These are phyloP conservation scores for Arachis monticola DNA, from an alignment of 331 rosid species.

Conservation along the genomic window DNA sequence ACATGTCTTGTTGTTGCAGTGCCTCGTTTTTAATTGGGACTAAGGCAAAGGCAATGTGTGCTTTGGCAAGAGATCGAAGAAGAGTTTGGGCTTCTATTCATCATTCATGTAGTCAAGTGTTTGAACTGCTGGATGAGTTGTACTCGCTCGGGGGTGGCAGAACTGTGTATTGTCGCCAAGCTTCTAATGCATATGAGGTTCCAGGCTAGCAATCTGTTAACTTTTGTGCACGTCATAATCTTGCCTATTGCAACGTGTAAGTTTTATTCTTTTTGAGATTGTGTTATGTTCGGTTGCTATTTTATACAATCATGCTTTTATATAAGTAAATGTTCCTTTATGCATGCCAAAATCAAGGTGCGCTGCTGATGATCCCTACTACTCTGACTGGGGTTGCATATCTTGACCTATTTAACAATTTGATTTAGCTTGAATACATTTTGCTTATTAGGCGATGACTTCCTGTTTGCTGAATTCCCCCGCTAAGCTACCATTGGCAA, in stretches of 20 bases:
- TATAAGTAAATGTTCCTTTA: background rate
- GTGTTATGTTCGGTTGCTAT: background rate
- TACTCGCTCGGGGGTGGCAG: slow-evolving; percentile 91
- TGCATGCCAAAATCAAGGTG: slow-evolving; percentile 50
- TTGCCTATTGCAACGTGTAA: background rate
- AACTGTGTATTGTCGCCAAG: slow-evolving; percentile 90
- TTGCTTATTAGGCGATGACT: too few relatives aligned
- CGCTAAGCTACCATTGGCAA: too few relatives aligned
- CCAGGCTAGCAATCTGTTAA: background rate
- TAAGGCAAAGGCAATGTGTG: slow-evolving; percentile 66
- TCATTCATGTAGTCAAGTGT: slow-evolving; percentile 98
- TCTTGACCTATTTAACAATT: too few relatives aligned
- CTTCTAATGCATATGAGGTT: slow-evolving; percentile 90
- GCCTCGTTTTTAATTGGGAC: slow-evolving; percentile 68
- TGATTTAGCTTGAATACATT: too few relatives aligned
- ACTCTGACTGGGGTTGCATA: too few relatives aligned
- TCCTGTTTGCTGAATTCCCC: too few relatives aligned
- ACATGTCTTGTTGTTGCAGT: background rate
- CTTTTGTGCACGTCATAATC: background rate
- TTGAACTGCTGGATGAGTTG: slow-evolving; percentile 87
- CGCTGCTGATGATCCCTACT: too few relatives aligned
- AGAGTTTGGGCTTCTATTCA: slow-evolving; percentile 95
- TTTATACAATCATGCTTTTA: background rate
- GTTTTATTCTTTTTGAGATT: background rate
- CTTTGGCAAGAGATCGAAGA: slow-evolving; percentile 86